phyloP scores from a whole-genome alignment of 139 green algal species.

The Chlamydomonas schloesseri region DNA sequence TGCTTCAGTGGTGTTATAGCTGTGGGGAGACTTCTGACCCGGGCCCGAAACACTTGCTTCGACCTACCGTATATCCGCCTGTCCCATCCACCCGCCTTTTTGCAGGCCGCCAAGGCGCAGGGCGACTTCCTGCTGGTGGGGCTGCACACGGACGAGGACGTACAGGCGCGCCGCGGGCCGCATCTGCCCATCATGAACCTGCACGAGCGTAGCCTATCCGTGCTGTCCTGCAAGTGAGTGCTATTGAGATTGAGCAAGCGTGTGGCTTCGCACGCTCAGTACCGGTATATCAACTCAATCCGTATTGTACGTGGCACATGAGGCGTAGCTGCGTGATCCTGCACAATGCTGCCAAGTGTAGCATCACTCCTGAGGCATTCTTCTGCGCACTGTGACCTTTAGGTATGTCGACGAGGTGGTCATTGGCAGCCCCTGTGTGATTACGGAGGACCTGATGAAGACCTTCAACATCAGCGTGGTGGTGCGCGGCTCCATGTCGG shows the following conservation, averaged over 20 bases:
- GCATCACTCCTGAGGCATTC: too few species aligned
- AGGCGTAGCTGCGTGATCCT: too few species aligned
- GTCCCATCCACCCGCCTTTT: too few species aligned
- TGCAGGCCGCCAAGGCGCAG: conserved; percentile 76
- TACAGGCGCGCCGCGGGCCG: conserved; percentile 78
- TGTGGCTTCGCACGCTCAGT: too few species aligned
- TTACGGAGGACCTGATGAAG: conserved; percentile 91
- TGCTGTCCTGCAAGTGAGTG: conserved; percentile 90
- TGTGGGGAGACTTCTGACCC: too few species aligned
- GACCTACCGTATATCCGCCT: too few species aligned
- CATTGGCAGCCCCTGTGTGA: conserved; percentile 61
- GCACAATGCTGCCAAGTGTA: too few species aligned
- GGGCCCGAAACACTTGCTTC: too few species aligned
- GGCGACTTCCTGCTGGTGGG: conserved; percentile 98
- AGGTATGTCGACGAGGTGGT: conserved; percentile 95
- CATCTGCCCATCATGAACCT: conserved; percentile 99
- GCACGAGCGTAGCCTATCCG: conserved; percentile 94
- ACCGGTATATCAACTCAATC: too few species aligned
- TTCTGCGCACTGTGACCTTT: too few species aligned
- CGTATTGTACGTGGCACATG: too few species aligned
- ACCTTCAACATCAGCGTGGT: conserved; percentile 98
- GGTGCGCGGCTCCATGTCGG: conserved; percentile 82
- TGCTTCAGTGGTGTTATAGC: too few species aligned
- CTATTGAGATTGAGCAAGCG: neutral
- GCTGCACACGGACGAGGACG: conserved; percentile 95